Evolutionary conservation across 2,329 filamentous ascomycete species (phyloP), one percentile per base, ranked within the genome.

Genomic region (Aurifilum marmelostoma): DNA sequence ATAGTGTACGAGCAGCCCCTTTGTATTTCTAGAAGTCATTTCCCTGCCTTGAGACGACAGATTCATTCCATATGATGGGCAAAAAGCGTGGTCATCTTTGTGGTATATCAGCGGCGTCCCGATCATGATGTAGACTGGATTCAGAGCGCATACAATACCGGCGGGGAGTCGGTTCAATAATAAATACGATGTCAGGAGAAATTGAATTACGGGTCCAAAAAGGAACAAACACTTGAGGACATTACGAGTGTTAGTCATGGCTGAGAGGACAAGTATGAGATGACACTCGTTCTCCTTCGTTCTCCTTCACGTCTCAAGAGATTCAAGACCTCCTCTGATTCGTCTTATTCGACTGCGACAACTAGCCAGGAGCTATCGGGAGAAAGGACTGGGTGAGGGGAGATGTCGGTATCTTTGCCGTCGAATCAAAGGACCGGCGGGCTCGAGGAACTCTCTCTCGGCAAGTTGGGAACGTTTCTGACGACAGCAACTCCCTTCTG

Each of bases 71-170:
- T 18, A 56, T 32, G 52, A 18, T 29, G 14, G 16, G 24, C 11
- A 18, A 18, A 54, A 56, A 29, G 24, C 12, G 12, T 56, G 24
- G 27, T 29, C 14, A 47, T 47, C 14, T 29, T 29, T 8, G 24
- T 27, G 52, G 52, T 56, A 56, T 32, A 56, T 29, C 29, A 56
- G 52, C 52, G 52, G 52, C 52, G 52, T 56, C 32, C 21, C 52
- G 14, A 32, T 56, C 52, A 29, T 18, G 52, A 56, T 32, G 14
- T 56, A 29, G 52, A 56, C 5, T 56, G 24, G 27, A 29, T 29
- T 27, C 2, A 18, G 52, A 56, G 52, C 27, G 8, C 14, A 56
- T 56, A 56, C 52, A 29, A 29, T 56, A 27, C 27, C 27, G 24
- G 24, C 24, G 6, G 24, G 52, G 5, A 56, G 27, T 18, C 52